Percentiles rank a stretch among this genome's conserved stretches.
phyloP scores from a whole-genome alignment of 108 stramenopile species.

The Cyclotella choctawhatcheeana region DNA sequence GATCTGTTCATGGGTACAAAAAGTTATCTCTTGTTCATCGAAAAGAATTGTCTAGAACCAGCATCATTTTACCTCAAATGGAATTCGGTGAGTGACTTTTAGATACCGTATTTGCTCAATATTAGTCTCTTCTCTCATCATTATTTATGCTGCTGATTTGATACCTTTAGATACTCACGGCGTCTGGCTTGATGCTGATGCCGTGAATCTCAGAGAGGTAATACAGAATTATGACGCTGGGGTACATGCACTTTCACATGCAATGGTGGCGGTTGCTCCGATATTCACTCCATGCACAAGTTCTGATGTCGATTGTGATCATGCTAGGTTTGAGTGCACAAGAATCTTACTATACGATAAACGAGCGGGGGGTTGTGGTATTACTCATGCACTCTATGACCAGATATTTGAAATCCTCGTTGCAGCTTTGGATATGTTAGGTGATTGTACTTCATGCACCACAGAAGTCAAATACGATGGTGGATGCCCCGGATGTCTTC shows the following conservation, averaged over 20 bases:
- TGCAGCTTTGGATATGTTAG: constrained; percentile 72
- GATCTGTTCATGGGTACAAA: constrained; percentile 83
- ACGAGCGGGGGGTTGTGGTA: constrained; percentile 80
- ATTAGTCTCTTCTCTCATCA: too few species aligned
- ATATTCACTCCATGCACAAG: constrained; percentile 85
- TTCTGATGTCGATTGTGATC: constrained; percentile 83
- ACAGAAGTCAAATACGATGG: constrained; percentile 62
- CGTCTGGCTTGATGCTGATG: constrained; percentile 91
- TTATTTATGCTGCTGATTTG: too few species aligned
- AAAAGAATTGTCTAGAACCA: constrained; percentile 73
- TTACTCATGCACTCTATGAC: constrained; percentile 66
- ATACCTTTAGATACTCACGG: constrained; percentile 93
- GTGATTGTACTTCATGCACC: constrained; percentile 64
- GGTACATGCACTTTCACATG: constrained; percentile 93
- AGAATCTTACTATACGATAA: constrained; percentile 71
- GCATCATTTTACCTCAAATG: constrained; percentile 88
- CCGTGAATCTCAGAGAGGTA: constrained; percentile 47
- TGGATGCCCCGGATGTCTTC: constrained; percentile 87
- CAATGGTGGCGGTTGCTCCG: constrained; percentile 89
- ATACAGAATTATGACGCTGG: constrained; percentile 71
- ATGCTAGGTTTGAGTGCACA: constrained; percentile 63
- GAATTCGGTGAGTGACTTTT: too few species aligned
- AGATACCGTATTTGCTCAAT: too few species aligned
- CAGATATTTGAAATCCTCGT: constrained; percentile 55
- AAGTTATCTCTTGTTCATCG: constrained; percentile 73